Base-by-base conservation (phyloP, 2,329 filamentous ascomycete genomes). In the Camillea tinctor region DNA sequence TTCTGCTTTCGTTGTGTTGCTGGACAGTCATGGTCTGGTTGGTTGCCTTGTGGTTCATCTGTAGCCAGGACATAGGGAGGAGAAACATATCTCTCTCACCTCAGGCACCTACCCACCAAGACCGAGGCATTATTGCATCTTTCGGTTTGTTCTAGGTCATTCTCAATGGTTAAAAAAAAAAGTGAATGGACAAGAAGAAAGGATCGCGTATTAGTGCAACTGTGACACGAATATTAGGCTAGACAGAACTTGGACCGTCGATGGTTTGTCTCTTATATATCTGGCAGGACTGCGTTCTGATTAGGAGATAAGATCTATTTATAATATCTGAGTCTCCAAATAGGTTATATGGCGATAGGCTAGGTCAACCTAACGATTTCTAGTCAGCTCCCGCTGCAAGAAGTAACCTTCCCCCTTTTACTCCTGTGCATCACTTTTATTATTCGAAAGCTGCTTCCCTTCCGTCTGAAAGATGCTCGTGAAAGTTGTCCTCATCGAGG, bases 381-480 rank as follows among this genome's bases (percentile, higher is more conserved):
- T 17, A n/a, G 36, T 15, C 13, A 44, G 13, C 13, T 11, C 17
- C 36, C 6, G 26, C 26, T 11, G 13, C 13, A 44, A 44, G 11
- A 44, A 44, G 26, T 30, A 9, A 30, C 26, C 8, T 44, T 11
- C 36, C 36, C 17, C 17, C 15, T 44, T n/a, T 6, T n/a, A 44
- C 36, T 44, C 13, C 36, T 44, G 17, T 5, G 7, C 22, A n/a
- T 23, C 53, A 30, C 5, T 19, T 19, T 8, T 50, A 13, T 36
- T 30, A 51, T 44, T 44, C 11, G 36, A 17, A 15, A 65, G 15
- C 44, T 48, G 64, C 66, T 79, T 74, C 0, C 81, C 80, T 0
- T 85, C 86, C 48, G 80, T 76, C 57, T 74, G 78, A 50, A 88
- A 67, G 48, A 87, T 69, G 55, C 77, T 75, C 59, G 80, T 77